Evolutionary conservation across 305 asterid genomes (phyloP).

Genomic region (Solanum aculeatissimum): DNA sequence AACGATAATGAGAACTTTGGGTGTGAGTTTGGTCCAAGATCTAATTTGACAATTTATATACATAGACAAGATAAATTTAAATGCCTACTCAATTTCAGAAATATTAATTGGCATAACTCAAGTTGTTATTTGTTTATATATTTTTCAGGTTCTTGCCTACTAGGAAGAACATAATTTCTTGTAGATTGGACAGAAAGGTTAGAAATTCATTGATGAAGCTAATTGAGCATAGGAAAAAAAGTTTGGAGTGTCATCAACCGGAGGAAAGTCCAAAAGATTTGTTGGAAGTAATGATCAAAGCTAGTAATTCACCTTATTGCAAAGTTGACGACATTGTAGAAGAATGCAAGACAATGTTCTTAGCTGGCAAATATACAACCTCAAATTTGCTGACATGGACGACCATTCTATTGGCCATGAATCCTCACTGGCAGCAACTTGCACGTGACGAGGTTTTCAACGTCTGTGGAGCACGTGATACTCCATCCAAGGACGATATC

Average conservation of each 20-base stretch:
- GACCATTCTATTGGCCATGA: conserved; percentile 74
- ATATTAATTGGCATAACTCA: neutral
- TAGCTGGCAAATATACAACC: conserved; percentile 40
- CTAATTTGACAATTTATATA: neutral
- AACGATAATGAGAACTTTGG: no score
- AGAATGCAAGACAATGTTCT: neutral
- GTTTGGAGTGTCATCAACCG: neutral
- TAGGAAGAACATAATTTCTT: neutral
- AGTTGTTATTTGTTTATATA: neutral
- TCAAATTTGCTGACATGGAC: conserved; percentile 87
- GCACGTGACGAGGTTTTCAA: conserved; percentile 95
- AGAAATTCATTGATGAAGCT: neutral
- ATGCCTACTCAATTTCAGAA: neutral
- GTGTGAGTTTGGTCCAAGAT: no score
- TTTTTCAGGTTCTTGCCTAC: neutral
- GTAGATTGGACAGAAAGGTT: neutral
- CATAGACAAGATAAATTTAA: neutral
- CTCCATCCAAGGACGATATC: conserved; percentile 57
- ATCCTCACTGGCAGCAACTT: conserved; percentile 88
- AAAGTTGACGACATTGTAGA: neutral
- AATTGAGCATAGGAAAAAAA: neutral
- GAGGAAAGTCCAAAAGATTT: neutral
- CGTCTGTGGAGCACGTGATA: conserved; percentile 78
- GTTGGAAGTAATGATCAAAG: neutral
- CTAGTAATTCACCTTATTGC: neutral